phyloP scores from a whole-genome alignment of 2,329 filamentous ascomycete genomes.

The Grosmannia clavigera region DNA sequence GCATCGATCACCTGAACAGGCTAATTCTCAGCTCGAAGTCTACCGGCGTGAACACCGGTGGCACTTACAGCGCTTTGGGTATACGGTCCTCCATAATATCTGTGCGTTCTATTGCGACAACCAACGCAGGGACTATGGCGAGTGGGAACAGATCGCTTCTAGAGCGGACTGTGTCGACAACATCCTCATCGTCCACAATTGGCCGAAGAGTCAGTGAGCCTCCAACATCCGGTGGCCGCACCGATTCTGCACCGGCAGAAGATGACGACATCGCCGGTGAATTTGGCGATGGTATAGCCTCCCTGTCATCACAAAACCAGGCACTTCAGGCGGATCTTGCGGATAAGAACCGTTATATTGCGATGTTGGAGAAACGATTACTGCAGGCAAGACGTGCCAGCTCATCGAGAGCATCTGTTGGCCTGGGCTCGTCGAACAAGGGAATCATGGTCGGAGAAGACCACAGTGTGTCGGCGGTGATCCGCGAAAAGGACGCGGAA shows the following conservation, averaged over 20 bases:
- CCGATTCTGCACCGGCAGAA: slow-evolving; percentile 30
- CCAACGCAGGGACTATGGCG: slow-evolving; percentile 27
- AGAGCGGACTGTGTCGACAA: slow-evolving; percentile 54
- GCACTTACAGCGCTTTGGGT: slow-evolving; percentile 56
- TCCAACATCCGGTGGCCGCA: slow-evolving; percentile 24
- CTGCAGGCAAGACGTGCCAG: slow-evolving; percentile 83
- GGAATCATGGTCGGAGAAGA: slow-evolving; percentile 65
- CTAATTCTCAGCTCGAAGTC: slow-evolving; percentile 94
- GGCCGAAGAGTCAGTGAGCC: slow-evolving; percentile 37
- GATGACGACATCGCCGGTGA: slow-evolving; percentile 66
- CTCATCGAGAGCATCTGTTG: slow-evolving; percentile 73
- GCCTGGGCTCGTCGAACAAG: slow-evolving; percentile 44
- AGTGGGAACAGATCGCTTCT: slow-evolving; percentile 30
- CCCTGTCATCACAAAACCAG: slow-evolving; percentile 70
- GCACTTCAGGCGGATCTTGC: slow-evolving; percentile 88
- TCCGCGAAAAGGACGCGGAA: slow-evolving; percentile 85
- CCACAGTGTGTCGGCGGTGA: slow-evolving; percentile 55
- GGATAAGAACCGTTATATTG: slow-evolving; percentile 96
- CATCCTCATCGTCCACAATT: slow-evolving; percentile 49
- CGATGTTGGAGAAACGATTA: slow-evolving; percentile 82
- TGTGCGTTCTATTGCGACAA: slow-evolving; percentile 35
- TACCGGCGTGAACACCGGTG: slow-evolving; percentile 75
- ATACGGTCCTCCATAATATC: slow-evolving; percentile 49
- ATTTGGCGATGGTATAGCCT: slow-evolving; percentile 76
- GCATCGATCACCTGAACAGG: slow-evolving; percentile 92